A percentile compares a stretch with the other conserved stretches of the same genome.
These are phyloP conservation scores for Candida sojae DNA, from an alignment of 1,139 yeast genomes.

Conservation along the genomic window DNA sequence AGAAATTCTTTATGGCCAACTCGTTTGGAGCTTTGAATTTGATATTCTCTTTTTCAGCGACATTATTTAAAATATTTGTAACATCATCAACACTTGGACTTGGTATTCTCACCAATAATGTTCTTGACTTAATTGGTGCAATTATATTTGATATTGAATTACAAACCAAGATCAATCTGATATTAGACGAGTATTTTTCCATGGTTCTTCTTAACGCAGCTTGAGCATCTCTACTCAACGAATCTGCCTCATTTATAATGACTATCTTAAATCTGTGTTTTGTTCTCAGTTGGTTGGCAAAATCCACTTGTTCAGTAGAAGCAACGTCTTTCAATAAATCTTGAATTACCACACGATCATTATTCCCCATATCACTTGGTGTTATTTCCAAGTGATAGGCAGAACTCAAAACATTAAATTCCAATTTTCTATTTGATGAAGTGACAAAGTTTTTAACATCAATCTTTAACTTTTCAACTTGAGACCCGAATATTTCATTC, in stretches of 20 bases:
- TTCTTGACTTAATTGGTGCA: slow-evolving; percentile 92
- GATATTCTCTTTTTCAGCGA: slow-evolving; percentile 60
- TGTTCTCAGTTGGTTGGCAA: slow-evolving; percentile 40
- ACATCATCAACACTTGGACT: slow-evolving; percentile 72
- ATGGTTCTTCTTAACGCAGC: slow-evolving; percentile 96
- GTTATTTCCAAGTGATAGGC: slow-evolving; percentile 92
- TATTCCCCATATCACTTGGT: slow-evolving; percentile 95
- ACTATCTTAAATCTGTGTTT: slow-evolving; percentile 88
- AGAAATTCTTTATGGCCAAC: slow-evolving; percentile 38
- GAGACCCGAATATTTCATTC: slow-evolving; percentile 78
- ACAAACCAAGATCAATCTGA: slow-evolving; percentile 81
- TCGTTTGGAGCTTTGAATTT: slow-evolving; percentile 41
- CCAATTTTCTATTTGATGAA: slow-evolving; percentile 71
- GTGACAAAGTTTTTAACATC: slow-evolving; percentile 86
- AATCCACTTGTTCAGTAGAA: slow-evolving; percentile 91
- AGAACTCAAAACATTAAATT: slow-evolving; percentile 87
- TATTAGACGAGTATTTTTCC: slow-evolving; percentile 92
- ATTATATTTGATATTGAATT: slow-evolving; percentile 90
- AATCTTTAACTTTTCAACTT: slow-evolving; percentile 80
- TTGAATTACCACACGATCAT: slow-evolving; percentile 92
- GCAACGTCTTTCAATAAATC: slow-evolving; percentile 93
- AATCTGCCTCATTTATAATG: slow-evolving; percentile 91
- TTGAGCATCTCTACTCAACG: slow-evolving; percentile 92
- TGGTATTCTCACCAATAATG: slow-evolving; percentile 80
- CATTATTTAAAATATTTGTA: slow-evolving; percentile 48